Conservation (phyloP, 179 eudicot species). For the Carnegiea gigantea region DNA sequence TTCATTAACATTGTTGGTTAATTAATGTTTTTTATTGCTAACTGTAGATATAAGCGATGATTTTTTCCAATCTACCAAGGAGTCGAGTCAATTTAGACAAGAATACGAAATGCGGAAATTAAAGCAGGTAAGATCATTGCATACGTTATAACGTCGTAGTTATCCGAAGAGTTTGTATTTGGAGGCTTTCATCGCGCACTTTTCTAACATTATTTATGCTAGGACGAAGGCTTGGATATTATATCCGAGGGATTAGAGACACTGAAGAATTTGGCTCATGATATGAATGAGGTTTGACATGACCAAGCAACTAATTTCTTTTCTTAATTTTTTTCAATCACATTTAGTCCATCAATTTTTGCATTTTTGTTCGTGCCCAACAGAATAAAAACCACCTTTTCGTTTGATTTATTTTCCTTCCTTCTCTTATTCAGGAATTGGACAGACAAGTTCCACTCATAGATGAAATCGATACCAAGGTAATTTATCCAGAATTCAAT, state of each 20-base stretch:
- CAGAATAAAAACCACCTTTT: too few relatives aligned
- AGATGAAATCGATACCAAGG: constrained; percentile 94
- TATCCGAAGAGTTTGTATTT: neutral
- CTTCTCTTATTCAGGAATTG: constrained; percentile 53
- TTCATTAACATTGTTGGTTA: neutral
- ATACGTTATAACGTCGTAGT: neutral
- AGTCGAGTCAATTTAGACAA: constrained; percentile 64
- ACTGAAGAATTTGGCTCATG: constrained; percentile 80
- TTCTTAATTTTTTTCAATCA: neutral
- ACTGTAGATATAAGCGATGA: constrained; percentile 29
- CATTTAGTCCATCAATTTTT: too few relatives aligned
- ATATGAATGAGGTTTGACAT: constrained; percentile 90
- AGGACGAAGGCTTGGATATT: constrained; percentile 91
- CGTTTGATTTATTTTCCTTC: neutral
- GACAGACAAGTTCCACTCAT: constrained; percentile 87
- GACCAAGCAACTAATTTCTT: neutral
- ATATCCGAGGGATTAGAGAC: constrained; percentile 94
- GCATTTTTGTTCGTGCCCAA: too few relatives aligned
- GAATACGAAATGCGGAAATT: constrained; percentile 88
- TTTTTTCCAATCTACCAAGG: constrained; percentile 72
- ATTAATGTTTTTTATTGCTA: neutral
- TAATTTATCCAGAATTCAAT: constrained; percentile 7
- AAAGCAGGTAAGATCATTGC: constrained; percentile 51
- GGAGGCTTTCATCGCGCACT: neutral
- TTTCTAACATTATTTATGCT: neutral